Evolutionary conservation across 371 early-diverging fungal genomes (phyloP).

Genomic region (Mortierella sp.): DNA sequence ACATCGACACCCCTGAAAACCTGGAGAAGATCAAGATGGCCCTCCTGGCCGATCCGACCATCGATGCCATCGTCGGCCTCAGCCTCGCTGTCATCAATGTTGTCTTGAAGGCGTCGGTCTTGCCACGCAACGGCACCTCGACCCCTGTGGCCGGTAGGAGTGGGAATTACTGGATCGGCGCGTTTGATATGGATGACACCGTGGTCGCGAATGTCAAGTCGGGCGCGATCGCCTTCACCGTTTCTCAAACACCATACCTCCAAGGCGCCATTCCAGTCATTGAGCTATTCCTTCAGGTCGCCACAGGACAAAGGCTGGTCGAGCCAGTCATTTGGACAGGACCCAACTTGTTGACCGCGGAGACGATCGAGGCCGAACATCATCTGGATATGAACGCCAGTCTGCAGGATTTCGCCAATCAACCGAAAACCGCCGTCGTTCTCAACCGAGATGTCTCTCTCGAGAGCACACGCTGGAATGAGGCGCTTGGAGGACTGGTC

Average conservation of each 20-base stretch:
- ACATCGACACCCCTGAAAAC: neutral
- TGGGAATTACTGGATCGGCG: conserved; percentile 36
- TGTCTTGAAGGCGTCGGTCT: conserved; percentile 10
- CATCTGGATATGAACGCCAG: conserved; percentile 49
- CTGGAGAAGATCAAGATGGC: neutral
- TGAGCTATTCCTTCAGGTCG: conserved; percentile 59
- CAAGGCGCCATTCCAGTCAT: conserved; percentile 65
- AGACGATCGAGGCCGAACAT: conserved; percentile 58
- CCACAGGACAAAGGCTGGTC: conserved; percentile 20
- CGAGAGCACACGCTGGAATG: conserved; percentile 44
- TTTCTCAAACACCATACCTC: conserved; percentile 64
- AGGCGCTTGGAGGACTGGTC: conserved; percentile 45
- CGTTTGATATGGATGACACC: conserved; percentile 54
- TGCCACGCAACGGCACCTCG: conserved; percentile 7
- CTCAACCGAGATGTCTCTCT: conserved; percentile 50
- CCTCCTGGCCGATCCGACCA: conserved; percentile 26
- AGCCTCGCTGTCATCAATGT: conserved; percentile 26
- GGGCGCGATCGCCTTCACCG: conserved; percentile 53
- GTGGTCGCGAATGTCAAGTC: conserved; percentile 54
- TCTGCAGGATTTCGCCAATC: conserved; percentile 37
- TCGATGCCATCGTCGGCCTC: conserved; percentile 44
- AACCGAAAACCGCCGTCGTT: conserved; percentile 56
- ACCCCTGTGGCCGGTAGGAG: conserved; percentile 42
- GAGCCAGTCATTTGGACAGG: conserved; percentile 56
- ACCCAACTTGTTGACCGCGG: conserved; percentile 51